Conservation (phyloP, 495 filamentous ascomycete genomes). For the Podospora pseudopauciseta region DNA sequence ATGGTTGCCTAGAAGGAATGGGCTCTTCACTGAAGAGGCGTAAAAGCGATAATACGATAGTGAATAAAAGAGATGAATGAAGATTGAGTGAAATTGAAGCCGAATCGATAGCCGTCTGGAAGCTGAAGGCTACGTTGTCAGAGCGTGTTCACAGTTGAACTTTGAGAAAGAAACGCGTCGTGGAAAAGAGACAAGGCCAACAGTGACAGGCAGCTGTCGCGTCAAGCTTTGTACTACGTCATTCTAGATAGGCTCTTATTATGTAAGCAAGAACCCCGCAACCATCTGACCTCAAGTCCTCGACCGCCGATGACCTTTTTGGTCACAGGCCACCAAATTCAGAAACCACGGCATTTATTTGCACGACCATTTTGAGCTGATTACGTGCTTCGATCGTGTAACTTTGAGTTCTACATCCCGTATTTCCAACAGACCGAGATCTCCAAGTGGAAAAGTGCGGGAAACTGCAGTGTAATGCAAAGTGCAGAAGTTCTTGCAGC, state of each 20-base stretch:
- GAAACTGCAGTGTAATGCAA: neutral
- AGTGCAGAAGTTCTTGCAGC: slow-evolving; percentile 8
- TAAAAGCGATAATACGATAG: neutral
- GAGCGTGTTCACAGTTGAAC: neutral
- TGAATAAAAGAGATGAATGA: no score
- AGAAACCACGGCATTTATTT: slow-evolving; percentile 1
- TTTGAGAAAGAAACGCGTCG: neutral
- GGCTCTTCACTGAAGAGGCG: neutral
- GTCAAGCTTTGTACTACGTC: neutral
- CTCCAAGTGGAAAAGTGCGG: slow-evolving; percentile 9
- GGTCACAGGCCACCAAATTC: neutral
- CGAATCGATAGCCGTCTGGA: neutral
- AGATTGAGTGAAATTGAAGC: neutral
- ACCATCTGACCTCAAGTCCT: neutral
- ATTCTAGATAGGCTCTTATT: neutral
- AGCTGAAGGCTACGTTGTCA: neutral
- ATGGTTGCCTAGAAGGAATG: neutral
- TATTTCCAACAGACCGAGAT: neutral
- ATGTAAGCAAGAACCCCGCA: neutral
- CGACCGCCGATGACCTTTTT: neutral
- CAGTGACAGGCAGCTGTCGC: neutral
- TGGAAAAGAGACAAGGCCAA: neutral
- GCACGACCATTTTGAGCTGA: neutral
- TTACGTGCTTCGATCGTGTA: neutral
- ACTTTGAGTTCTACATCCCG: neutral